Conservation (phyloP, 2,329 filamentous ascomycete species). For the Cercospora brassicicola region DNA sequence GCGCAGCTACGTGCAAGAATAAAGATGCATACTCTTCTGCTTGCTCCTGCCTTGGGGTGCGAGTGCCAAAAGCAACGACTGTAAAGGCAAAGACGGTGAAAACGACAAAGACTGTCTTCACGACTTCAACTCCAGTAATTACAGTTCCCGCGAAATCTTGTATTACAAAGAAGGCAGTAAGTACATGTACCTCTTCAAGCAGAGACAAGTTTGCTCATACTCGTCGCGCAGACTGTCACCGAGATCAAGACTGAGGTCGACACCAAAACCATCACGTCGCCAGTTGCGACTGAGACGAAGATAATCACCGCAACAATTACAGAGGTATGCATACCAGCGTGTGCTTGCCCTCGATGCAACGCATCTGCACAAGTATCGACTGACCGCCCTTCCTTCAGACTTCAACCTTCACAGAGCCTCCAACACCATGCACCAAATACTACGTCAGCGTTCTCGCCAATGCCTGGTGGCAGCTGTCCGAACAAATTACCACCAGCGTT, state of each 20-base stretch:
- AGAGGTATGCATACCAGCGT: not conserved
- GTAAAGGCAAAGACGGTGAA: not conserved
- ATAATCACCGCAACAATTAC: not conserved
- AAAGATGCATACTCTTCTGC: not conserved
- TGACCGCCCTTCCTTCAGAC: not conserved
- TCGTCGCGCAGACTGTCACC: not conserved
- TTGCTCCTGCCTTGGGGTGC: not conserved
- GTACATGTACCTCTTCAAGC: not conserved
- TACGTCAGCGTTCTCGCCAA: not conserved
- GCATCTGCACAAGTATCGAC: not conserved
- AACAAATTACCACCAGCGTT: not conserved
- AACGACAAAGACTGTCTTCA: not conserved
- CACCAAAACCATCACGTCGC: not conserved
- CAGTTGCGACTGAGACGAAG: not conserved
- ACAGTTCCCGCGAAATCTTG: not conserved
- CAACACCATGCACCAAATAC: not conserved
- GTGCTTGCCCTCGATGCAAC: not conserved
- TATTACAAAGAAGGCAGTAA: not conserved
- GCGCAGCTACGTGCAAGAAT: not conserved
- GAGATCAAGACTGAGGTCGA: not conserved
- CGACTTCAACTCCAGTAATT: not conserved
- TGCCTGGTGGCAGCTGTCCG: not conserved
- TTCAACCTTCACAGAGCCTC: not conserved
- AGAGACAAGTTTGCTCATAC: not conserved
- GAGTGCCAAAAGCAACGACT: not conserved